These are phyloP conservation scores for Dalbergia cultrata DNA, from an alignment of 306 rosid species.

Conservation along the genomic window DNA sequence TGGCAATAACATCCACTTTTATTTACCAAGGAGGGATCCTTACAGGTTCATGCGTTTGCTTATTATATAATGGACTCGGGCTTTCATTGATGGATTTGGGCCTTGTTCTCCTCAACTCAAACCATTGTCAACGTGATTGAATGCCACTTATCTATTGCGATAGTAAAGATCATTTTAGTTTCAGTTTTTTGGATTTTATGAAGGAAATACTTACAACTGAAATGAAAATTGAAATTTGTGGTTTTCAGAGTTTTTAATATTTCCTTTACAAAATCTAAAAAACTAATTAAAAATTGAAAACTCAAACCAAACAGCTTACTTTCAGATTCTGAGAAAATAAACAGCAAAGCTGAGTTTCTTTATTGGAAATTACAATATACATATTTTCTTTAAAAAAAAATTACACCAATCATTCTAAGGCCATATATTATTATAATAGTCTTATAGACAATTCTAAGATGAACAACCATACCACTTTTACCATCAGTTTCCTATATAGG, in stretches of 20 bases:
- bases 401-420: conserved; percentile 23
- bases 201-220: too few relatives aligned
- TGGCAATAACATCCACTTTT: too few relatives aligned
- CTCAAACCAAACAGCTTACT: too few relatives aligned
- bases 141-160: too few relatives aligned
- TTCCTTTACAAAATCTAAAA: too few relatives aligned
- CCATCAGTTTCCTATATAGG: conserved; percentile 20
- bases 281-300: too few relatives aligned
- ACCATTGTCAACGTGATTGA: neutral
- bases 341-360: neutral
- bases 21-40: too few relatives aligned
- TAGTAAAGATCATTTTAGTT: too few relatives aligned
- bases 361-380: neutral
- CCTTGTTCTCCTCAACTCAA: neutral
- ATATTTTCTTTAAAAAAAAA: conserved; percentile 1
- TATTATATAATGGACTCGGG: neutral
- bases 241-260: too few relatives aligned
- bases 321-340: neutral
- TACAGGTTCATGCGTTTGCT: too few relatives aligned
- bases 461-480: conserved; percentile 39
- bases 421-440: conserved; percentile 21
- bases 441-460: conserved; percentile 19
- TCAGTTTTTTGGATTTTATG: too few relatives aligned
- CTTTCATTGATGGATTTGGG: neutral
- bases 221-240: too few relatives aligned